A percentile compares a stretch with the other conserved stretches of the same genome.
phyloP scores from a whole-genome alignment of 352 stramenopile genomes.

The Pelagophyceae sp. region DNA sequence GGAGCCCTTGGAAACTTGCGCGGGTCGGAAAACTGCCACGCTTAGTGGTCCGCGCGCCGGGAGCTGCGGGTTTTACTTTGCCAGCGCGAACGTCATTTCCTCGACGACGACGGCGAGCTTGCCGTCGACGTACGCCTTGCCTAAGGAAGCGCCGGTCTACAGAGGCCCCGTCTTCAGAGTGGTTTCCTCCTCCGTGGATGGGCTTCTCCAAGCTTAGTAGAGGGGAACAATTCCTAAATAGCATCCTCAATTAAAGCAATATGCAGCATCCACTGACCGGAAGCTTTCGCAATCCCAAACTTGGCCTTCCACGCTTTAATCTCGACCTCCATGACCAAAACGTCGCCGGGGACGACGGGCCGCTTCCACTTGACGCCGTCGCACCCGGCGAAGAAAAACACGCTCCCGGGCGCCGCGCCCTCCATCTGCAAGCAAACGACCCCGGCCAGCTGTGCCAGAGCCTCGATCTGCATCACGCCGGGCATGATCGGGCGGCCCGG shows the following conservation, averaged over 20 bases:
- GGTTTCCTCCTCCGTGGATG: too few relatives aligned
- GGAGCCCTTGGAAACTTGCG: too few relatives aligned
- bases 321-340: conserved; percentile 75
- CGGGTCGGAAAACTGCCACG: too few relatives aligned
- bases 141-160: too few relatives aligned
- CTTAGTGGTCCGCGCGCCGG: too few relatives aligned
- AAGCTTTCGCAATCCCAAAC: conserved; percentile 72
- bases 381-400: conserved; percentile 74
- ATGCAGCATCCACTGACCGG: too few relatives aligned
- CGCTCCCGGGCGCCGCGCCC: conserved; percentile 49
- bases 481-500: conserved; percentile 72
- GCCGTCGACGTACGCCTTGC: conserved; percentile 66
- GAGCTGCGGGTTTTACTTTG: conserved; percentile 40
- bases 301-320: conserved; percentile 66
- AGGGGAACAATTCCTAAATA: too few relatives aligned
- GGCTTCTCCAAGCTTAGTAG: too few relatives aligned
- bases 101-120: conserved; percentile 54
- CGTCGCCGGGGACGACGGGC: conserved; percentile 68
- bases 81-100: conserved; percentile 57
- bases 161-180: too few relatives aligned
- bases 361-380: conserved; percentile 73
- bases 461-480: conserved; percentile 69
- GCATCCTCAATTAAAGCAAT: too few relatives aligned
- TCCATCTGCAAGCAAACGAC: conserved; percentile 65
- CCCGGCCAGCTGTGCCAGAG: conserved; percentile 68